phyloP scores from a whole-genome alignment of 2,329 filamentous ascomycete genomes.

The Didymella lethalis region DNA sequence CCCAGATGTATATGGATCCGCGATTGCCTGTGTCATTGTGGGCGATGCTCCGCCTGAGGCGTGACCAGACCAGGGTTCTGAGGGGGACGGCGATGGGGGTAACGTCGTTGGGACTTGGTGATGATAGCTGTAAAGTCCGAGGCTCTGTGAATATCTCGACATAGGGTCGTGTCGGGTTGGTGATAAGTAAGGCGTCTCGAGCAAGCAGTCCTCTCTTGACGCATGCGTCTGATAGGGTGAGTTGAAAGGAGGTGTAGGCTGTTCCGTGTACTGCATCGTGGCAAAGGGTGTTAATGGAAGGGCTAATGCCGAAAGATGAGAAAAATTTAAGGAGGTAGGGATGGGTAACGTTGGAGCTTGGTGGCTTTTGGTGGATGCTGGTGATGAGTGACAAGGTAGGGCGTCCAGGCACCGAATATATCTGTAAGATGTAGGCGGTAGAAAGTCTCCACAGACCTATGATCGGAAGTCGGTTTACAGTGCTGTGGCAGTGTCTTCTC shows the following conservation, averaged over 20 bases:
- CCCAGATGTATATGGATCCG: slow-evolving; percentile 44
- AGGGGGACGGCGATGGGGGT: slow-evolving; percentile 48
- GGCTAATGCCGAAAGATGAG: slow-evolving; percentile 17
- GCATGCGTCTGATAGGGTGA: slow-evolving; percentile 48
- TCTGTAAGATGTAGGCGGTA: slow-evolving; percentile 34
- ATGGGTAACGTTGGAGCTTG: slow-evolving; percentile 16
- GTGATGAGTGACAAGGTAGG: slow-evolving; percentile 31
- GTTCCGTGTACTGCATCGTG: slow-evolving; percentile 41
- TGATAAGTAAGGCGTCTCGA: slow-evolving; percentile 48
- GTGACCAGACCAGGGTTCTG: slow-evolving; percentile 43
- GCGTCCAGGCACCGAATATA: slow-evolving; percentile 43
- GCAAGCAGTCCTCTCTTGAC: slow-evolving; percentile 33
- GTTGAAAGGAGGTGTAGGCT: slow-evolving; percentile 47
- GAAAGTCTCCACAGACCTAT: slow-evolving; percentile 33
- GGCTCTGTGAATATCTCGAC: slow-evolving; percentile 41
- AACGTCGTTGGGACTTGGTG: slow-evolving; percentile 35
- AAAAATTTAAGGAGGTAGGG: slow-evolving; percentile 11
- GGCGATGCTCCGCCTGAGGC: slow-evolving; percentile 40
- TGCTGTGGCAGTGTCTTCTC: slow-evolving; percentile 48
- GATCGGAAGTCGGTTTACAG: slow-evolving; percentile 36
- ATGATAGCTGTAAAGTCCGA: slow-evolving; percentile 47
- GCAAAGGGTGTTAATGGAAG: slow-evolving; percentile 23
- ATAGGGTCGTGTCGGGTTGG: slow-evolving; percentile 44
- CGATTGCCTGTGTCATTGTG: slow-evolving; percentile 39
- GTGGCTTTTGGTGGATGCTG: slow-evolving; percentile 22